Evolutionary conservation across 1,139 yeast genomes (phyloP).

Genomic region (Taphrina communis): DNA sequence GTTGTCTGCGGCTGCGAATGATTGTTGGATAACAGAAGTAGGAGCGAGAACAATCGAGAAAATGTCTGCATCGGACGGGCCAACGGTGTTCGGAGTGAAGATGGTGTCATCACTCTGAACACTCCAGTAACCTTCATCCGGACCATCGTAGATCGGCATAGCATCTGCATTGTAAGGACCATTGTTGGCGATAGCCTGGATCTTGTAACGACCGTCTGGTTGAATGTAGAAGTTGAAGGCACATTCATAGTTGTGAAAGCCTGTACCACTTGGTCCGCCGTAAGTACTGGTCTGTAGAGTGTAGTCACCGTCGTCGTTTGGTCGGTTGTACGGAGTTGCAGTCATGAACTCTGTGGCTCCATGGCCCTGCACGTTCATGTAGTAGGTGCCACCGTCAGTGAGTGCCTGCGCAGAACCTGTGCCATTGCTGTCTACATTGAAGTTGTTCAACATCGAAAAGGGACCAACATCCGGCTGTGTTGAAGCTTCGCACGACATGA

Average conservation of each 20-base stretch:
- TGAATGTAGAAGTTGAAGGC: conserved; percentile 36
- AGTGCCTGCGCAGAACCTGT: conserved; percentile 24
- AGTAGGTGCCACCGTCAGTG: conserved; percentile 24
- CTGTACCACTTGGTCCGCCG: conserved; percentile 25
- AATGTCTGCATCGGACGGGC: conserved; percentile 9
- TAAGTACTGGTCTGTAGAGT: conserved; percentile 18
- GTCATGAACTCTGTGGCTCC: conserved; percentile 19
- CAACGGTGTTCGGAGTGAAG: conserved; percentile 23
- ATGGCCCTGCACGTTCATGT: conserved; percentile 13
- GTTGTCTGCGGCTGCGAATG: background rate
- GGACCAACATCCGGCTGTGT: conserved; percentile 12
- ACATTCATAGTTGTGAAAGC: conserved; percentile 30
- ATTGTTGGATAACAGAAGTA: background rate
- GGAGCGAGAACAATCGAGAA: conserved; percentile 31
- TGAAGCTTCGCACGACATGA: background rate
- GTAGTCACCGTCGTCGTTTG: conserved; percentile 16
- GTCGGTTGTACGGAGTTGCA: conserved; percentile 21
- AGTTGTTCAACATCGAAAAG: conserved; percentile 15
- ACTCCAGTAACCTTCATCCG: conserved; percentile 36
- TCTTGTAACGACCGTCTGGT: conserved; percentile 39
- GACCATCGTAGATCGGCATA: conserved; percentile 24
- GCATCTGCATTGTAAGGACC: conserved; percentile 5
- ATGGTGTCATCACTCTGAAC: conserved; percentile 20
- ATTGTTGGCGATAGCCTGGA: conserved; percentile 30
- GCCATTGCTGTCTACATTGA: conserved; percentile 24